These are phyloP conservation scores for Saccharomyces hybrid DNA, from an alignment of 1,139 yeast genomes.

Conservation along the genomic window DNA sequence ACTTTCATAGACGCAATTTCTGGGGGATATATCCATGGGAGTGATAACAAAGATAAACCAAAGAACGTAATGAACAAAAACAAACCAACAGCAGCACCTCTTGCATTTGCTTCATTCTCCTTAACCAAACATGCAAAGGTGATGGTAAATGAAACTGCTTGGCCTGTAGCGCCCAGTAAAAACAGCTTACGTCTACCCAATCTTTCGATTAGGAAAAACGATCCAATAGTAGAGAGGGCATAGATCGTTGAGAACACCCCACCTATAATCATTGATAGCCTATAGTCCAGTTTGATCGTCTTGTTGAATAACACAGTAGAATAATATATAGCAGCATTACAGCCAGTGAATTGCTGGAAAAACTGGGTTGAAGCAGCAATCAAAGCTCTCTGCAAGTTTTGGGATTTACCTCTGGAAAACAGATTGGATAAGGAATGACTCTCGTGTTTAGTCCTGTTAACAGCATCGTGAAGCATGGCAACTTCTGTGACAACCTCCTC, in stretches of 20 bases:
- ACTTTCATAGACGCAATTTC: conserved; percentile 39
- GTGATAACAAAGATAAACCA: conserved; percentile 35
- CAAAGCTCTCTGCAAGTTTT: conserved; percentile 35
- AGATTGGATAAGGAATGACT: conserved; percentile 37
- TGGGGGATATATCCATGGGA: conserved; percentile 44
- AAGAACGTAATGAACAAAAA: conserved; percentile 40
- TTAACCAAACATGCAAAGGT: conserved; percentile 36
- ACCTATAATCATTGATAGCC: conserved; percentile 51
- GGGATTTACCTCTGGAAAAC: conserved; percentile 46
- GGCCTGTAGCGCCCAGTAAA: conserved; percentile 37
- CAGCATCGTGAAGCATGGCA: conserved; percentile 33
- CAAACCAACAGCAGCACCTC: conserved; percentile 45
- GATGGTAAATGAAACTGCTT: conserved; percentile 36
- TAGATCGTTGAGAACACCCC: conserved; percentile 60
- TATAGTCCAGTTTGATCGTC: conserved; percentile 43
- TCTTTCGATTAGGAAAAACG: conserved; percentile 56
- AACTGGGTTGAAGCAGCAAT: conserved; percentile 60
- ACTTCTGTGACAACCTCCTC: conserved; percentile 42
- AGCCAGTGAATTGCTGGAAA: conserved; percentile 49
- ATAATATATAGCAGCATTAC: conserved; percentile 63
- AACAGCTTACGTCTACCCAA: conserved; percentile 55
- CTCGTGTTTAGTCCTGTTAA: conserved; percentile 30
- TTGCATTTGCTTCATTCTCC: conserved; percentile 30
- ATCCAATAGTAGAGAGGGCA: conserved; percentile 54
- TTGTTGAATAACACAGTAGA: conserved; percentile 56